Percentiles rank a stretch among this genome's conserved stretches.
Evolutionary conservation across 1,284 basidiomycete genomes (phyloP).

Genomic region (Ganoderma meredithae): DNA sequence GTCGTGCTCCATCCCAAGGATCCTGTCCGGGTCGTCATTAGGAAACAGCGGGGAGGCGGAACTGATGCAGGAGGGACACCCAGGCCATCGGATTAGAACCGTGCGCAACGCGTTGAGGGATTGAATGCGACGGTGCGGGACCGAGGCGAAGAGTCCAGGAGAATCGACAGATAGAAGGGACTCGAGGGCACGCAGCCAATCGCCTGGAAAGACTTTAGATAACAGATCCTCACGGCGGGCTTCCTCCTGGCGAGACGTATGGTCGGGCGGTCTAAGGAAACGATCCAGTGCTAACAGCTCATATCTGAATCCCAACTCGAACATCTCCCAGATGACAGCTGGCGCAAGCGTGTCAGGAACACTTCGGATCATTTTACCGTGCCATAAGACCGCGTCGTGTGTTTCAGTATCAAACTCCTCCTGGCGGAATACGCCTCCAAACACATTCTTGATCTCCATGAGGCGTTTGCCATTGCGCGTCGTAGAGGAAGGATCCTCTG

Average conservation of each 20-base stretch:
- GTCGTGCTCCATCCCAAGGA: background rate
- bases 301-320: slow-evolving; percentile 20
- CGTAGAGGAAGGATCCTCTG: background rate
- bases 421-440: background rate
- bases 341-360: background rate
- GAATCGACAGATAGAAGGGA: background rate
- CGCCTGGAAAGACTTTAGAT: background rate
- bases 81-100: slow-evolving; percentile 8
- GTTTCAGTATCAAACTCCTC: background rate
- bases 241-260: background rate
- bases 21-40: no score
- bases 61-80: background rate
- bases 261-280: background rate
- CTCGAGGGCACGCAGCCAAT: background rate
- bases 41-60: background rate
- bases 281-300: slow-evolving; percentile 19
- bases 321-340: slow-evolving; percentile 15
- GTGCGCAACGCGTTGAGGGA: background rate
- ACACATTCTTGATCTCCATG: background rate
- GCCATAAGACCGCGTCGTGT: background rate
- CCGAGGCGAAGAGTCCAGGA: background rate
- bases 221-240: background rate
- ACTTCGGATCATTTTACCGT: background rate
- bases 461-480: background rate
- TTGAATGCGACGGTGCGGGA: background rate